phyloP scores from a whole-genome alignment of 148 eudicot genomes.

The Tetragonia tetragonoides region DNA sequence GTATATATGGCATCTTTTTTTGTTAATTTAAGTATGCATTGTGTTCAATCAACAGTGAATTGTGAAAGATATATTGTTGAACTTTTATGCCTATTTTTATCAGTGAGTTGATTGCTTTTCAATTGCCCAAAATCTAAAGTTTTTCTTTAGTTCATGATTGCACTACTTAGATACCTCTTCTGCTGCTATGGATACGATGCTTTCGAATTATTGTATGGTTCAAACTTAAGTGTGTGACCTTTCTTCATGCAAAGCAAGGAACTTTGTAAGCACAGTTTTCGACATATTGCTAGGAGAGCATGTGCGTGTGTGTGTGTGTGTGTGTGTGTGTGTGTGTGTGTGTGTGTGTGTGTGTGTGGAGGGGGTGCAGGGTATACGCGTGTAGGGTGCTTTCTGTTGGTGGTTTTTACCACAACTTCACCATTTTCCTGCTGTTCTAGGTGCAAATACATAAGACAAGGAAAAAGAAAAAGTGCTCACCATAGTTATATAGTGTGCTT shows the following conservation, averaged over 20 bases:
- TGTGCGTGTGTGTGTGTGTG: too few species aligned
- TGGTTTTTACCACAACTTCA: too few species aligned
- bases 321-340: too few species aligned
- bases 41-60: neutral
- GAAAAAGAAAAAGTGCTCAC: neutral
- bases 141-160: neutral
- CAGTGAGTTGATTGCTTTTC: neutral
- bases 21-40: neutral
- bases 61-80: neutral
- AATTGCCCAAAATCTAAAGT: neutral
- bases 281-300: too few species aligned
- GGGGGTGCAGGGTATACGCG: too few species aligned
- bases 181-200: neutral
- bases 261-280: too few species aligned
- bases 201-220: too few species aligned
- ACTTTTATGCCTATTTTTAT: neutral
- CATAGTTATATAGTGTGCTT: neutral
- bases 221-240: too few species aligned
- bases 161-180: neutral
- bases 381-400: too few species aligned
- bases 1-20: neutral
- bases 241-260: too few species aligned
- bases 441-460: too few species aligned
- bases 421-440: neutral
- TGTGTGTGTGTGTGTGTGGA: too few species aligned